These are phyloP conservation scores for Aspergillus pseudoviridinutans DNA, from an alignment of 2,329 filamentous ascomycete species.

Conservation along the genomic window DNA sequence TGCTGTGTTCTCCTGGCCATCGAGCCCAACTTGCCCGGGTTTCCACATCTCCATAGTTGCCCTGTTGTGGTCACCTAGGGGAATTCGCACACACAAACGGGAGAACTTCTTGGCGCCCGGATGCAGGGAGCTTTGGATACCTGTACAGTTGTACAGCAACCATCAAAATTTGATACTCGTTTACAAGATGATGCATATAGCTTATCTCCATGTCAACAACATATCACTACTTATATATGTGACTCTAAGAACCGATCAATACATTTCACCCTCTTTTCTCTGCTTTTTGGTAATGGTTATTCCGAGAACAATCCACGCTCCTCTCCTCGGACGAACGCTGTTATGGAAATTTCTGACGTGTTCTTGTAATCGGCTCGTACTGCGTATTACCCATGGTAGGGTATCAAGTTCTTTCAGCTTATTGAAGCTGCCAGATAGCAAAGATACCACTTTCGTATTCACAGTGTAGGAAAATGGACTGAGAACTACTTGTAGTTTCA, in stretches of 20 bases:
- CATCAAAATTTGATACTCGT: background rate
- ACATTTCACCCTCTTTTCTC: background rate
- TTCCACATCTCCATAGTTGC: slow-evolving; percentile 2
- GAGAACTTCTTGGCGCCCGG: slow-evolving; percentile 21
- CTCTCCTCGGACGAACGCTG: slow-evolving; percentile 8
- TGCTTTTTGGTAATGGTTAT: background rate
- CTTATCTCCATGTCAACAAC: background rate
- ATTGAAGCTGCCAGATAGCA: background rate
- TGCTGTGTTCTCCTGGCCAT: background rate
- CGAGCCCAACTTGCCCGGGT: background rate
- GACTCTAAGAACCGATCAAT: background rate
- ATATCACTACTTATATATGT: background rate
- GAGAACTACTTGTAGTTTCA: background rate
- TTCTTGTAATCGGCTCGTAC: slow-evolving; percentile 5
- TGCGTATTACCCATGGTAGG: background rate
- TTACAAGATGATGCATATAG: background rate
- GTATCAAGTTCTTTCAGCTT: background rate
- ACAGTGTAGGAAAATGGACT: background rate
- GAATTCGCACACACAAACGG: slow-evolving; percentile 23
- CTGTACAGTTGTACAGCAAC: background rate
- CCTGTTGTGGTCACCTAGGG: slow-evolving; percentile 13
- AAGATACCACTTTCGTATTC: background rate
- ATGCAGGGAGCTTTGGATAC: slow-evolving; percentile 10
- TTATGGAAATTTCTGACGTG: slow-evolving; percentile 8
- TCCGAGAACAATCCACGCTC: background rate